A percentile compares a stretch with the other conserved stretches of the same genome.
Conservation (phyloP, 2,329 filamentous ascomycete genomes). For the Aspergillus luchuensis region DNA sequence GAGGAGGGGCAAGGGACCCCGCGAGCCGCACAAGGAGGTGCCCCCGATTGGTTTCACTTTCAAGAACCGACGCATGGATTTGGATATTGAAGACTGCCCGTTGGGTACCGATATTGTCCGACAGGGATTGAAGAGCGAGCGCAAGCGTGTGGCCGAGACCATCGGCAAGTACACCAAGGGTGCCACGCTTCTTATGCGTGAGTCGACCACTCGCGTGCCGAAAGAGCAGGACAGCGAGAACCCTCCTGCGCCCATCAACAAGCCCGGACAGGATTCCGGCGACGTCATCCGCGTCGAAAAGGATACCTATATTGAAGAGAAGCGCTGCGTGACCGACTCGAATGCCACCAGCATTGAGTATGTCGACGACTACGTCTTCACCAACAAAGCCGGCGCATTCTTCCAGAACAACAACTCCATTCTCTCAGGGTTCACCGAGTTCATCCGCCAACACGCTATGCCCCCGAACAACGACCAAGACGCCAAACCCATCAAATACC, state of each 20-base stretch:
- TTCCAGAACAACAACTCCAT: conserved; percentile 99
- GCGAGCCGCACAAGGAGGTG: conserved; percentile 50
- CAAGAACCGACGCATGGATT: conserved; percentile 75
- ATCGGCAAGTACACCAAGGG: conserved; percentile 74
- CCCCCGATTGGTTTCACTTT: conserved; percentile 88
- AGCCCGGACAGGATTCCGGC: conserved; percentile 36
- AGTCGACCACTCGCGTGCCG: conserved; percentile 69
- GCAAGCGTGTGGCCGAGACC: conserved; percentile 72
- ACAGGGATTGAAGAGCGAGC: conserved; percentile 74
- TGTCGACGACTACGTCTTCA: conserved; percentile 79
- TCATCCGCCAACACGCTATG: conserved; percentile 78
- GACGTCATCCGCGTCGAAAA: conserved; percentile 58
- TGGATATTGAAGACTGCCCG: conserved; percentile 97
- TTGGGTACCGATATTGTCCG: conserved; percentile 87
- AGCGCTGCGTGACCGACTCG: conserved; percentile 84
- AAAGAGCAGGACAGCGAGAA: conserved; percentile 24
- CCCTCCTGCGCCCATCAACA: conserved; percentile 19
- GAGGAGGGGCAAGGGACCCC: conserved; percentile 54
- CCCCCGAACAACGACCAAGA: conserved; percentile 45
- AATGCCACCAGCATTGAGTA: conserved; percentile 85
- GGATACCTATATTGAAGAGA: conserved; percentile 70
- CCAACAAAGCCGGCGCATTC: conserved; percentile 89
- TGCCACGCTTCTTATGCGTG: conserved; percentile 84
- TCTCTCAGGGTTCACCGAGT: conserved; percentile 79
- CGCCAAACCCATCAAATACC: conserved; percentile 67